These are phyloP conservation scores for Royoungia palumana DNA, from an alignment of 768 basidiomycete species.

Conservation along the genomic window DNA sequence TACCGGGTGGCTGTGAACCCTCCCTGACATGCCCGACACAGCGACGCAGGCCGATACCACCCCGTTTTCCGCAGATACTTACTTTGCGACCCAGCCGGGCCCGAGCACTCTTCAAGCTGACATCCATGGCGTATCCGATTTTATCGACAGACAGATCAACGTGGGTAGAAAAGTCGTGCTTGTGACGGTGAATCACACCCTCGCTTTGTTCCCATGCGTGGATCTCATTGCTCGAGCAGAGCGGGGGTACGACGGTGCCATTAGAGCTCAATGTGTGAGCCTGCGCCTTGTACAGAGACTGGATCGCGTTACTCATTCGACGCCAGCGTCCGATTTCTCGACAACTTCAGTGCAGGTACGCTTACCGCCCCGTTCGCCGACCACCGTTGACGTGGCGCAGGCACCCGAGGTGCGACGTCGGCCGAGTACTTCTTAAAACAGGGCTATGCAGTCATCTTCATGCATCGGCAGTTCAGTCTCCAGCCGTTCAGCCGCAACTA, in stretches of 20 bases:
- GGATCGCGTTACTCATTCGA: slow-evolving; percentile 15
- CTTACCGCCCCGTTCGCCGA: neutral
- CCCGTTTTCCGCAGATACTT: slow-evolving; percentile 79
- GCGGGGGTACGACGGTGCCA: slow-evolving; percentile 97
- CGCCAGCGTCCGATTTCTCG: slow-evolving; percentile 89
- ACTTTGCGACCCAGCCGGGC: slow-evolving; percentile 84
- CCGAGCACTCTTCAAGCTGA: slow-evolving; percentile 72
- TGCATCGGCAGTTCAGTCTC: slow-evolving; percentile 96
- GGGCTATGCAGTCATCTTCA: slow-evolving; percentile 97
- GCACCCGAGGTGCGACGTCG: slow-evolving; percentile 94
- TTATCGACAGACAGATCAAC: slow-evolving; percentile 64
- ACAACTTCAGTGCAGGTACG: slow-evolving; percentile 97
- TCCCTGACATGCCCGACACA: slow-evolving; percentile 15
- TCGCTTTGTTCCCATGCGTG: slow-evolving; percentile 2
- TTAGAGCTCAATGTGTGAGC: slow-evolving; percentile 98
- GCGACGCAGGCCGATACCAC: slow-evolving; percentile 10
- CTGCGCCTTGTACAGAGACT: slow-evolving; percentile 2
- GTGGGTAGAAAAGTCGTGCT: slow-evolving; percentile 78
- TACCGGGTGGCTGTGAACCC: slow-evolving; percentile 12
- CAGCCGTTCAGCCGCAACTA: slow-evolving; percentile 98
- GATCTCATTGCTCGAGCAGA: slow-evolving; percentile 47
- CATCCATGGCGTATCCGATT: slow-evolving; percentile 59
- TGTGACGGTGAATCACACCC: slow-evolving; percentile 70
- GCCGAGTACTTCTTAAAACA: slow-evolving; percentile 96
- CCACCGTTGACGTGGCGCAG: slow-evolving; percentile 37